Conservation (phyloP, 1,284 basidiomycete species). For the Ganoderma sp. region DNA sequence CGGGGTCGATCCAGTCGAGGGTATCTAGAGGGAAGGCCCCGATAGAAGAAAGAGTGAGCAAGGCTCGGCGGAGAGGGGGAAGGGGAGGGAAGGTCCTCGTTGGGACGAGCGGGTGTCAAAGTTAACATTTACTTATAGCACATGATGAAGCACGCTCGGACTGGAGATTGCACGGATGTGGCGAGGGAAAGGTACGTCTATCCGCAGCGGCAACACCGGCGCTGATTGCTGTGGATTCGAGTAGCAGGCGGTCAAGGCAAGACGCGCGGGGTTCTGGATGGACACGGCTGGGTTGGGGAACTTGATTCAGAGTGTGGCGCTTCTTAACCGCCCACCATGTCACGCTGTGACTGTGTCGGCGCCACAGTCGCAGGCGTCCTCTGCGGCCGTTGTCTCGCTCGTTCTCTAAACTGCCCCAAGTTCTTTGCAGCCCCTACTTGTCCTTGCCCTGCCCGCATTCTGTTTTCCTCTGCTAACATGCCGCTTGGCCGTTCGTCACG, state of each 20-base stretch:
- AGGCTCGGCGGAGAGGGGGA: neutral
- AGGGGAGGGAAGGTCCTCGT: neutral
- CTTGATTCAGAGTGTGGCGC: neutral
- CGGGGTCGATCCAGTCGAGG: conserved; percentile 15
- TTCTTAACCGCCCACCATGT: neutral
- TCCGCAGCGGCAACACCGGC: neutral
- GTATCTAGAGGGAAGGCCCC: conserved; percentile 4
- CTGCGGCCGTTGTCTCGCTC: neutral
- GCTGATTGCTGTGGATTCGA: conserved; percentile 2
- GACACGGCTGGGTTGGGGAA: neutral
- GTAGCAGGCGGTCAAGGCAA: neutral
- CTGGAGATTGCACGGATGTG: neutral
- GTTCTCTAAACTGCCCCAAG: neutral
- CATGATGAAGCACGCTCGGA: neutral
- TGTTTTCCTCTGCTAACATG: neutral
- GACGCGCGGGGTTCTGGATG: neutral
- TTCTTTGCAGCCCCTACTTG: neutral
- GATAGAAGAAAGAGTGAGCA: conserved; percentile 3
- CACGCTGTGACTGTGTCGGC: neutral
- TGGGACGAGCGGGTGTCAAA: neutral
- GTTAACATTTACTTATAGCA: conserved; percentile 12
- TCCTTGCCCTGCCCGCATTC: neutral
- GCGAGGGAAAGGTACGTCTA: conserved; percentile 9
- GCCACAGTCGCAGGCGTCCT: neutral
- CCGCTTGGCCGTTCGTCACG: no score